Percentiles rank a stretch among this genome's conserved stretches.
Evolutionary conservation across 495 filamentous ascomycete species (phyloP).

Genomic region (Neurospora intermedia): DNA sequence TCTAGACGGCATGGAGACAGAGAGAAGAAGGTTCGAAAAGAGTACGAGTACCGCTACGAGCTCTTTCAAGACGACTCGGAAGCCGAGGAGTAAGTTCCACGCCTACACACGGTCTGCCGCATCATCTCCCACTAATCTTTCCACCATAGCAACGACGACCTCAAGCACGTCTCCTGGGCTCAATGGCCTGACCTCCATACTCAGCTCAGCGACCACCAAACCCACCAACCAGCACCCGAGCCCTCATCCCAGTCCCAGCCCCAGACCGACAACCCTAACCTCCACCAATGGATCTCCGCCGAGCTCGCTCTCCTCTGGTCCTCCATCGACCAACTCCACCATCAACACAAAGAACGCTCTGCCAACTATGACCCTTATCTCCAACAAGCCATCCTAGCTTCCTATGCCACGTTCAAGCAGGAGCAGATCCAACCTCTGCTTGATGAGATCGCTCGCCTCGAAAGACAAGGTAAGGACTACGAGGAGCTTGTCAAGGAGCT

Average conservation of each 20-base stretch:
- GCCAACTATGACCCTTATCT: background rate
- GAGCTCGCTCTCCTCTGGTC: background rate
- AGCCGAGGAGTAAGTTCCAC: background rate
- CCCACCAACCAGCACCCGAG: background rate
- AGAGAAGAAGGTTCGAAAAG: background rate
- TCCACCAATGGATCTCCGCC: background rate
- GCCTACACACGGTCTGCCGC: background rate
- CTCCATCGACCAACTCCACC: background rate
- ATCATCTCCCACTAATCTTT: background rate
- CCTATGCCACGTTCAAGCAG: background rate
- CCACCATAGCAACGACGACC: background rate
- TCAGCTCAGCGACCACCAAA: background rate
- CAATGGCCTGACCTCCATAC: background rate
- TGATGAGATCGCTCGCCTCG: background rate
- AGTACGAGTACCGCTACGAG: background rate
- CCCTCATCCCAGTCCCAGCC: background rate
- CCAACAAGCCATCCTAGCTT: background rate
- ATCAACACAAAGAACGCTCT: background rate
- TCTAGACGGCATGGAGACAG: background rate
- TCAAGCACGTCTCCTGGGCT: background rate
- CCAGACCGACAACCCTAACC: background rate
- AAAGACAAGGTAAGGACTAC: background rate
- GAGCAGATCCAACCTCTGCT: background rate
- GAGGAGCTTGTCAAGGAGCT: background rate
- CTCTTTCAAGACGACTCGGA: background rate